Conservation (phyloP, 148 eudicot genomes). For the Salicornia ramosissima region DNA sequence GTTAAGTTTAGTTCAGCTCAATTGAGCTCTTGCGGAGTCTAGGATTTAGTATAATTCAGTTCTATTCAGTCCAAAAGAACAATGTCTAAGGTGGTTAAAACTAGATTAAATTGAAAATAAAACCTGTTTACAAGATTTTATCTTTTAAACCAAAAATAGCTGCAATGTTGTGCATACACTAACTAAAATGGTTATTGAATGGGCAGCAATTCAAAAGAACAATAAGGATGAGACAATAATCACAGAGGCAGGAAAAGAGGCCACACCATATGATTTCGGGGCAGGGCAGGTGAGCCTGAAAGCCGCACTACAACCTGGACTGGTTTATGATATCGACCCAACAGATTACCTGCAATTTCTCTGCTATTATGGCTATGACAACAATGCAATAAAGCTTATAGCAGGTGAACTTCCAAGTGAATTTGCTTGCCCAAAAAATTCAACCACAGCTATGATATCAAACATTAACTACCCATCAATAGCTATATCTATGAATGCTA, state of each 20-base stretch:
- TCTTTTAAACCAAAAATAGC: not conserved
- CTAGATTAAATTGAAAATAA: no score
- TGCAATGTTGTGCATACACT: not conserved
- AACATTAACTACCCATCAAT: constrained; percentile 74
- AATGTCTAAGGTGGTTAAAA: no score
- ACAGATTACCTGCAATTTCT: constrained; percentile 47
- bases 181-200: not conserved
- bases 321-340: constrained; percentile 48
- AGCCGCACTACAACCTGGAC: constrained; percentile 53
- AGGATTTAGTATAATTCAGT: no score
- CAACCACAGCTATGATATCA: constrained; percentile 43
- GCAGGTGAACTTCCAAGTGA: constrained; percentile 34
- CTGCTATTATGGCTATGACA: constrained; percentile 53
- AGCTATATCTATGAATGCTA: constrained; percentile 36
- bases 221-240: constrained; percentile 41
- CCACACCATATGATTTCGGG: constrained; percentile 65
- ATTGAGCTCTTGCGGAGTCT: no score
- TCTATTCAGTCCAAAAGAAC: no score
- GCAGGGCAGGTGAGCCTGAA: constrained; percentile 64
- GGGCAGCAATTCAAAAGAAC: constrained; percentile 56
- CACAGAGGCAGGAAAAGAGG: constrained; percentile 38
- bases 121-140: not conserved
- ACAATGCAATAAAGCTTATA: constrained; percentile 40
- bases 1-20: no score
- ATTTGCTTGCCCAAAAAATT: constrained; percentile 45